Base-by-base conservation (phyloP, 257 asterid genomes). In the Jacaranda mimosifolia region DNA sequence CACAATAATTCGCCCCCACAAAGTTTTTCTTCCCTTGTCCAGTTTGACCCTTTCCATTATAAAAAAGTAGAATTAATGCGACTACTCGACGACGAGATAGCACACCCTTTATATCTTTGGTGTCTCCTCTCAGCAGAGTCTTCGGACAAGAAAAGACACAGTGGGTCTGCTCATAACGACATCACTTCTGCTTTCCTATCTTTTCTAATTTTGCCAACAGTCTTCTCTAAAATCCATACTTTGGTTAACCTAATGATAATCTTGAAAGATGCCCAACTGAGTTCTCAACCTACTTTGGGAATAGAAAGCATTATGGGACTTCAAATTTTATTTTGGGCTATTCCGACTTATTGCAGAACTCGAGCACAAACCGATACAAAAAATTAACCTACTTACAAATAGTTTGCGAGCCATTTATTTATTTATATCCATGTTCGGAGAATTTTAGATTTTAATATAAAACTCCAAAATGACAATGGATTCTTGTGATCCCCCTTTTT, bases 21-120 rank as follows among this genome's bases (percentile, higher is more conserved):
- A 42, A 66, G 19, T 52, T 79, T 2, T 55, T 26, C 18, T 56
- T 49, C 35, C 66, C 15, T 53, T 6, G 63, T 35, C 55, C 7
- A 43, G 17, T 66, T 69, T 59, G 63, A 70, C 53, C 79, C 74
- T 11, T 81, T 80, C 63, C 57, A 70, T 36, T 49, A 14, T 13
- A 40, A 65, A 72, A 65, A 72, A 79, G 74, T 76, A 69, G 74
- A 74, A 80, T 35, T 70, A 85, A 81, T 83, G 97, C 90, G 94
- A 90, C 96, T 77, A 84, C 96, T 87, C 92, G 96, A 90, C 84
- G 80, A 63, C 79, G 96, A 77, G 71, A 78, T 69, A 63, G 40
- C 52, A 66, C 59, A 64, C 14, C 57, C 74, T 72, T 70, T 38
- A 52, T 42, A 73, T 62, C 49, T 75, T 82, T 62, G 58, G 78